Base-by-base conservation (phyloP, 1,284 basidiomycete genomes). In the Sanghuangporus weigelae region DNA sequence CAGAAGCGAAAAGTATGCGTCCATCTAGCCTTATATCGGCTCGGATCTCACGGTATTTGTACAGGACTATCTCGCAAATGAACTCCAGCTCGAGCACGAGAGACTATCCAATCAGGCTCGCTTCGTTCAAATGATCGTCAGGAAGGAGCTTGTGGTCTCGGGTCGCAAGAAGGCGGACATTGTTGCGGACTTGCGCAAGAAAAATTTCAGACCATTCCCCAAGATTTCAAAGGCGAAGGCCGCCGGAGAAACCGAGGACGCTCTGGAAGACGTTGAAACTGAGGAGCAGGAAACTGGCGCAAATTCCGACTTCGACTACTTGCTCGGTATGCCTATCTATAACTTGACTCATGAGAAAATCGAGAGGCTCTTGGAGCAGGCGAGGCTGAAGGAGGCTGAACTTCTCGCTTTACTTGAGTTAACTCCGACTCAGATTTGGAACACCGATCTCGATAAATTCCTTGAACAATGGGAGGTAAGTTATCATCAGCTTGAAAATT, bases 321-420 rank as follows among this genome's bases (percentile, higher is more conserved):
- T 99, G 65, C 79, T 99, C 65, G 87, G 92, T 35, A 99, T 99
- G 96, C 79, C 93, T 5, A 96, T 99, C 73, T 96, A 87, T 81
- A 98, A 89, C 76, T 80, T 99, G 78, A 99, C 97, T 1, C 87
- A 84, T 69, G 96, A 99, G 77, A 96, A 92, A 90, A 95, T 98
- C 67, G 90, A 91, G 64, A 95, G 86, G 78, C 84, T 99, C 7
- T 79, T 87, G 38, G 82, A 85, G 68, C 92, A 96, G 80, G 89
- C 90, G 2, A 84, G 84, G 55, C 85, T 85, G 64, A 97, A 96
- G 76, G 94, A 98, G 76, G 72, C 75, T 2, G 95, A 98, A 74
- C 81, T 99, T 48, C 80, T 95, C 40, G 78, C 76, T 7, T 80
- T 99, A 48, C 86, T 98, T 44, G 85, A 89, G 69, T 86, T 89